Evolutionary conservation across 305 asterid species (phyloP), one percentile per base, ranked within the genome.

Genomic region (Fraxinus baroniana): DNA sequence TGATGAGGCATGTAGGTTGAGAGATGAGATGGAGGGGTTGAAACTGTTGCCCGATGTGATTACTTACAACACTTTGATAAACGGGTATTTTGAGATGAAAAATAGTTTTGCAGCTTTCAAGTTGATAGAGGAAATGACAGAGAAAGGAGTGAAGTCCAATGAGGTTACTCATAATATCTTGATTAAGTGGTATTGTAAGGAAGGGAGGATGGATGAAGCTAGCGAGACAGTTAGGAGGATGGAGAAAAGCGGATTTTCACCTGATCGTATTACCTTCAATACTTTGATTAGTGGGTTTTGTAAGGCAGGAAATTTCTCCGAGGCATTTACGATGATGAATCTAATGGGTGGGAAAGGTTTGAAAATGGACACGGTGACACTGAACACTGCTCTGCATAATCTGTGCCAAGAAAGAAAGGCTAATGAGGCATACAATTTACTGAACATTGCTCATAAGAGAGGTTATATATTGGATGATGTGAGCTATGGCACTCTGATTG

Each of bases 391-490:
- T 81, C 83, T 95, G 72, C 91, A 86, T 79, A 86, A 85, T 80
- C 81, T 94, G 18, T 95, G 99, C 79, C 83, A 81, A 71, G 97
- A 92, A 52, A 85, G 87, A 86, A 92, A 85, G 90, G 91, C 89
- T 82, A 39, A 83, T 10, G 97, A 95, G 68, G 99, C 97, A 0
- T 85, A 89, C 41, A 91, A 89, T 77, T 88, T 95, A 82, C 91
- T 95, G 80, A 84, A 78, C 15, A 81, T 85, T 82, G 95, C 97
- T 52, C 83, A 71, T 77, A 93, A 85, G 85, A 90, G 92, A 83
- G 98, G 98, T 15, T 95, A 94, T 83, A 89, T 93, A 78, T 84
- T 94, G 12, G 97, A 95, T 80, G 96, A 93, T 85, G 98, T 93
- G 79, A 94, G 97, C 89, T 95, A 94, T 76, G 97, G 99, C 32